Percentiles rank a stretch among this genome's conserved stretches.
Conservation (phyloP, 2,329 filamentous ascomycete genomes). For the Apiospora aurea region DNA sequence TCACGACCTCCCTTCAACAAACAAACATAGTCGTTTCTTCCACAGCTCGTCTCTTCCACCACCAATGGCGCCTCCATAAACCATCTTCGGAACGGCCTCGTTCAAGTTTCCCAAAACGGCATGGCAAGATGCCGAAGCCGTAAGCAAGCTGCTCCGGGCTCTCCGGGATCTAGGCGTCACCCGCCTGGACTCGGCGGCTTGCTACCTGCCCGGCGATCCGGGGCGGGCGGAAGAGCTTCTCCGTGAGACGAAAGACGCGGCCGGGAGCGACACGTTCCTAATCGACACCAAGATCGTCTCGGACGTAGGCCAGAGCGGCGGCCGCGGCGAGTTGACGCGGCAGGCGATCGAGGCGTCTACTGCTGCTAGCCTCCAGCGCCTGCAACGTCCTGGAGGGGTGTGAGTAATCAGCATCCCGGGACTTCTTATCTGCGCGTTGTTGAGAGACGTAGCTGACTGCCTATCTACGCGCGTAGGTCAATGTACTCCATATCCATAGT, state of each 20-base stretch:
- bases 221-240: conserved; percentile 43
- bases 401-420: background rate
- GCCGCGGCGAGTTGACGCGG: conserved; percentile 39
- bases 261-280: conserved; percentile 33
- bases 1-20: background rate
- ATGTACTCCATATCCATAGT: conserved; percentile 47
- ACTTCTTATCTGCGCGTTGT: background rate
- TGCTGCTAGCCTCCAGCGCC: conserved; percentile 39
- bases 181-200: conserved; percentile 38
- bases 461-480: conserved; percentile 36
- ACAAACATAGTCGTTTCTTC: background rate
- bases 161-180: conserved; percentile 32
- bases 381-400: conserved; percentile 31
- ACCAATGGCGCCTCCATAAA: conserved; percentile 34
- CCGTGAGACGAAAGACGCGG: conserved; percentile 32
- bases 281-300: conserved; percentile 46
- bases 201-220: conserved; percentile 43
- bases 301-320: conserved; percentile 36
- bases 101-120: conserved; percentile 39
- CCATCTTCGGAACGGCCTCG: conserved; percentile 40
- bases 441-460: background rate
- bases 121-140: conserved; percentile 36
- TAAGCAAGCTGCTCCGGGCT: conserved; percentile 31
- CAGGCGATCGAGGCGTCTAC: conserved; percentile 39
- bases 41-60: background rate